These are phyloP conservation scores for Coemansia sp. DNA, from an alignment of 192 early-diverging fungal genomes.

Conservation along the genomic window DNA sequence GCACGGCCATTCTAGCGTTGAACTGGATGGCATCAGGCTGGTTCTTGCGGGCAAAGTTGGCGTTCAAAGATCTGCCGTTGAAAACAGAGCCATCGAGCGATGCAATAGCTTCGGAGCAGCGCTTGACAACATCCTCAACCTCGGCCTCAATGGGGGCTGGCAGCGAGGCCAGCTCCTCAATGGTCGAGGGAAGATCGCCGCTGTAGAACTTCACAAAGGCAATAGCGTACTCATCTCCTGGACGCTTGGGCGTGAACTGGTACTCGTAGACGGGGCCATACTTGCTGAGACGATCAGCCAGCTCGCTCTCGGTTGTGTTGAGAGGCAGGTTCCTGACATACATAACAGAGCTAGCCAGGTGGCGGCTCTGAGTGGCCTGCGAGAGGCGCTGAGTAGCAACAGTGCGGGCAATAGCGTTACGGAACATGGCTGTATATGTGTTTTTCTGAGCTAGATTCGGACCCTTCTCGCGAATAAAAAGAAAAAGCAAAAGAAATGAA, in stretches of 20 bases:
- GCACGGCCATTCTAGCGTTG: conserved; percentile 26
- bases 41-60: conserved; percentile 21
- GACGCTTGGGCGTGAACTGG: conserved; percentile 3
- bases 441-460: conserved; percentile 13
- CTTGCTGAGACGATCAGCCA: conserved; percentile 23
- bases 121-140: conserved; percentile 21
- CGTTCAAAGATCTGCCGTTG: conserved; percentile 14
- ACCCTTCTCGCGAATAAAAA: neutral
- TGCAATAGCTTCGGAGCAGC: conserved; percentile 20
- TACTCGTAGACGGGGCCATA: conserved; percentile 36
- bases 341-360: conserved; percentile 33
- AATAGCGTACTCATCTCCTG: conserved; percentile 8
- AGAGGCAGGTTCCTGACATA: conserved; percentile 35
- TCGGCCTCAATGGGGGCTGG: conserved; percentile 26
- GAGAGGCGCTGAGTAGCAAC: conserved; percentile 19
- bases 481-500: conserved; percentile 2
- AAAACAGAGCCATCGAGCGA: conserved; percentile 13
- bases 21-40: conserved; percentile 51
- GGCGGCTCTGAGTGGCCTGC: conserved; percentile 30
- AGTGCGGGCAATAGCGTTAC: conserved; percentile 33
- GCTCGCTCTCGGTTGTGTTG: conserved; percentile 14
- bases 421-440: conserved; percentile 30
- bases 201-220: conserved; percentile 44
- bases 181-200: conserved; percentile 38
- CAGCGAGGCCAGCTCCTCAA: conserved; percentile 39